Evolutionary conservation across 2,329 filamentous ascomycete genomes (phyloP).

Genomic region (Clarireedia homoeocarpa): DNA sequence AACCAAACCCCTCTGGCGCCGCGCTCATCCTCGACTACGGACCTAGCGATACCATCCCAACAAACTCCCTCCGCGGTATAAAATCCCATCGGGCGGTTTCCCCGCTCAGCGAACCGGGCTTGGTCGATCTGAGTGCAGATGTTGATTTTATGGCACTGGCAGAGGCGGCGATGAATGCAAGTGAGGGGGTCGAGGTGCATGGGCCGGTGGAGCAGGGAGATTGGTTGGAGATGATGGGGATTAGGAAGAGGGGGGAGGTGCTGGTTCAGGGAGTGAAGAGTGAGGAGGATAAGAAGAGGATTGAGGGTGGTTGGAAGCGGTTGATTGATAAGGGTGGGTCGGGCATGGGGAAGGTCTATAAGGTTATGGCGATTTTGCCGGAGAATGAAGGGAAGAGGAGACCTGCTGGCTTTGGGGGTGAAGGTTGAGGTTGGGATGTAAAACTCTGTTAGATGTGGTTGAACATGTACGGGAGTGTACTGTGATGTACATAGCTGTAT

Average conservation of each 20-base stretch:
- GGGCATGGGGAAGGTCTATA: slow-evolving; percentile 94
- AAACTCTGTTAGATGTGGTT: too few relatives aligned
- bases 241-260: slow-evolving; percentile 65
- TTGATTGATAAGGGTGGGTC: slow-evolving; percentile 74
- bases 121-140: slow-evolving; percentile 83
- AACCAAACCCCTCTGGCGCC: slow-evolving; percentile 64
- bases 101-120: slow-evolving; percentile 71
- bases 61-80: slow-evolving; percentile 88
- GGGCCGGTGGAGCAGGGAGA: slow-evolving; percentile 80
- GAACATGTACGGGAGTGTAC: too few relatives aligned
- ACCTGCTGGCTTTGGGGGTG: slow-evolving; percentile 89
- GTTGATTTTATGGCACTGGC: slow-evolving; percentile 88
- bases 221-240: slow-evolving; percentile 77
- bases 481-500: too few relatives aligned
- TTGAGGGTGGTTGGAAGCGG: slow-evolving; percentile 71
- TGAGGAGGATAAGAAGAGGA: slow-evolving; percentile 46
- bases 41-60: slow-evolving; percentile 66
- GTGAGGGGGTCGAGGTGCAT: slow-evolving; percentile 79
- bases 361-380: slow-evolving; percentile 83
- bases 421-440: slow-evolving; percentile 25
- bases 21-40: slow-evolving; percentile 97
- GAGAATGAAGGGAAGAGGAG: slow-evolving; percentile 65
- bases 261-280: slow-evolving; percentile 42
- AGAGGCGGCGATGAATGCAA: slow-evolving; percentile 69
- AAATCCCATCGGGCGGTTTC: slow-evolving; percentile 66